phyloP scores from a whole-genome alignment of 179 eudicot genomes.

The Spergularia azorica region DNA sequence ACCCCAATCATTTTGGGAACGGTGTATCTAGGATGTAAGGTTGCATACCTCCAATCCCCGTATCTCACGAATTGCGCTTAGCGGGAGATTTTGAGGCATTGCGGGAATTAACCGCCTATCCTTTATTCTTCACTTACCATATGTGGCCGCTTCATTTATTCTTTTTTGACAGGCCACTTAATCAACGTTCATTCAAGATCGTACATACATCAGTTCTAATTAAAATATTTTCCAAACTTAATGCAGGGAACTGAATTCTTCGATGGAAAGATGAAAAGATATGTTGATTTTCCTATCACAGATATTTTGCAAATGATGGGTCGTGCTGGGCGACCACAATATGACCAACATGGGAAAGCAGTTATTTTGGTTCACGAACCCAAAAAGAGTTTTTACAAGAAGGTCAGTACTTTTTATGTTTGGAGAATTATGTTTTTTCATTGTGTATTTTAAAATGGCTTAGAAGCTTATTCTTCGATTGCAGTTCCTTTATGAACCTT shows the following conservation, averaged over 20 bases:
- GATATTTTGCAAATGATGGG: slow-evolving; percentile 99
- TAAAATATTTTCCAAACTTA: slow-evolving; percentile 11
- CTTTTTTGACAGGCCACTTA: no score
- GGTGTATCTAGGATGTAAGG: no score
- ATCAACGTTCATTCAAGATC: background rate
- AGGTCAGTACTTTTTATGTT: slow-evolving; percentile 46
- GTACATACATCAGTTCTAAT: slow-evolving; percentile 3
- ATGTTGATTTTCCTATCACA: slow-evolving; percentile 97
- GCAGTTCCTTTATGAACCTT: slow-evolving; percentile 98
- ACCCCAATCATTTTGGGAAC: no score
- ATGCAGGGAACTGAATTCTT: slow-evolving; percentile 92
- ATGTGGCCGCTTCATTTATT: no score
- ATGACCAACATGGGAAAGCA: slow-evolving; percentile 98
- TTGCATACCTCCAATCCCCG: no score
- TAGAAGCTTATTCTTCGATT: slow-evolving; percentile 21
- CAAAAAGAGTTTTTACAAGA: slow-evolving; percentile 95
- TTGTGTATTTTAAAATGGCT: slow-evolving; percentile 4
- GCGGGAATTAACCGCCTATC: no score
- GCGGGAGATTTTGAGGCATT: no score
- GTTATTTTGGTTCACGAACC: slow-evolving; percentile 99
- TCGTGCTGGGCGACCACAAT: slow-evolving; percentile 98
- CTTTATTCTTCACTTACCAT: no score
- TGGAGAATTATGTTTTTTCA: background rate
- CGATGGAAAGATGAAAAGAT: slow-evolving; percentile 87
- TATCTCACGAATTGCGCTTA: no score